A percentile compares a stretch with the other conserved stretches of the same genome.
Evolutionary conservation across 1,284 basidiomycete genomes (phyloP).

Genomic region (Puccinia coronata): DNA sequence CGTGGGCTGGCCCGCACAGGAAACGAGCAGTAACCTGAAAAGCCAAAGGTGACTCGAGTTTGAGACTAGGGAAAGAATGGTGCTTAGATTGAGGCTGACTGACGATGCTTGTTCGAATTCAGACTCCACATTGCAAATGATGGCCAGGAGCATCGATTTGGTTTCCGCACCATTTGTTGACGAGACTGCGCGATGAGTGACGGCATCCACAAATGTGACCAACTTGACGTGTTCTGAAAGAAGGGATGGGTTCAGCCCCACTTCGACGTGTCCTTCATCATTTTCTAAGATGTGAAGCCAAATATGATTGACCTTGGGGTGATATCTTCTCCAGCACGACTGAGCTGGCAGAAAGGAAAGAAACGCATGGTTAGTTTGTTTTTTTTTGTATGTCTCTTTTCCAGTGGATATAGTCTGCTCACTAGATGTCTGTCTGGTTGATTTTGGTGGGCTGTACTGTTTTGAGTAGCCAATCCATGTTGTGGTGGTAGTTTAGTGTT

Average conservation of each 20-base stretch:
- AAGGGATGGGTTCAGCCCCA: not conserved
- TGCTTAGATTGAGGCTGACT: not conserved
- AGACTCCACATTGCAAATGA: conserved; percentile 37
- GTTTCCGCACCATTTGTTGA: not conserved
- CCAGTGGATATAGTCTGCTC: not conserved
- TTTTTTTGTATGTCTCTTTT: not conserved
- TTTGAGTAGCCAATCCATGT: conserved; percentile 45
- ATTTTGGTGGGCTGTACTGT: conserved; percentile 36
- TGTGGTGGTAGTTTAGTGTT: not conserved
- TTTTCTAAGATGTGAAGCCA: no score
- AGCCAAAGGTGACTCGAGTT: not conserved
- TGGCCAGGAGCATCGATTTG: conserved; percentile 27
- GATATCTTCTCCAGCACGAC: conserved; percentile 39
- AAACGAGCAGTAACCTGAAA: conserved; percentile 27
- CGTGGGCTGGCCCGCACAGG: conserved; percentile 7
- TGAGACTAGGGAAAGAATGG: not conserved
- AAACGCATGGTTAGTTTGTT: not conserved
- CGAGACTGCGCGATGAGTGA: not conserved
- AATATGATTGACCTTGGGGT: no score
- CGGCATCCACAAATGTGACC: conserved; percentile 38
- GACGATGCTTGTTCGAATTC: conserved; percentile 43
- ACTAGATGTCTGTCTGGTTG: conserved; percentile 37
- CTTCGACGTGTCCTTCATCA: no score
- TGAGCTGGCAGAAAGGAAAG: conserved; percentile 21
- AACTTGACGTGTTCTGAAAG: conserved; percentile 38